Conservation (phyloP, 306 rosid genomes). For the Cucurbita pepo region DNA sequence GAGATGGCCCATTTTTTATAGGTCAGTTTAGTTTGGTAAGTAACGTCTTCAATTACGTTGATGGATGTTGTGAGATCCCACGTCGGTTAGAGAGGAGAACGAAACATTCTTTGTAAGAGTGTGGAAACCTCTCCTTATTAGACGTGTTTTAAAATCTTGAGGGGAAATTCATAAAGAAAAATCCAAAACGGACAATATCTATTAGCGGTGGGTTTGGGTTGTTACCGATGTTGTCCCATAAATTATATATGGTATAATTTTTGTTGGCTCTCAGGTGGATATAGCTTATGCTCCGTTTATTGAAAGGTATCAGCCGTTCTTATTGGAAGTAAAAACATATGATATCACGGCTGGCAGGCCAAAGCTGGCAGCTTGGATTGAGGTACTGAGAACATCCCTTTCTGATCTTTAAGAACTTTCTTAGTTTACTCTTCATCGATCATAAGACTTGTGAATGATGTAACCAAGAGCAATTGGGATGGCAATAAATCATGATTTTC, state of each 20-base stretch:
- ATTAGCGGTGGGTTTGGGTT: too few relatives aligned
- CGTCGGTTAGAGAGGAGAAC: too few relatives aligned
- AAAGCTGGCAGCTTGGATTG: conserved; percentile 49
- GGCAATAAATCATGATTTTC: background rate
- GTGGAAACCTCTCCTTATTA: too few relatives aligned
- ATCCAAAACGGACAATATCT: too few relatives aligned
- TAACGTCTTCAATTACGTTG: too few relatives aligned
- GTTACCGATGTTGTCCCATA: too few relatives aligned
- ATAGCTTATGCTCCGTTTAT: conserved; percentile 75
- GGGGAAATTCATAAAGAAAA: too few relatives aligned
- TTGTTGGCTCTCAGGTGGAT: conserved; percentile 43
- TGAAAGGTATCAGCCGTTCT: conserved; percentile 57
- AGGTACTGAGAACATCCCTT: conserved; percentile 22
- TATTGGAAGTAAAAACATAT: conserved; percentile 40
- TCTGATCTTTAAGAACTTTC: background rate
- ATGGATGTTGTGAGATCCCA: too few relatives aligned
- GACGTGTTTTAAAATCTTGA: too few relatives aligned
- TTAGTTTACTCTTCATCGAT: background rate
- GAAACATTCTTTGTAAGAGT: too few relatives aligned
- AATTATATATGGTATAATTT: background rate
- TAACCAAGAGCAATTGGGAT: background rate
- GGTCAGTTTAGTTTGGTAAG: conserved; percentile 68
- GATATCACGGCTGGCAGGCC: conserved; percentile 59
- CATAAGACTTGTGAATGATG: background rate
- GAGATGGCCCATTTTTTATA: conserved; percentile 67